Evolutionary conservation across 2,329 filamentous ascomycete species (phyloP).

Genomic region (Exophiala alcalophila): DNA sequence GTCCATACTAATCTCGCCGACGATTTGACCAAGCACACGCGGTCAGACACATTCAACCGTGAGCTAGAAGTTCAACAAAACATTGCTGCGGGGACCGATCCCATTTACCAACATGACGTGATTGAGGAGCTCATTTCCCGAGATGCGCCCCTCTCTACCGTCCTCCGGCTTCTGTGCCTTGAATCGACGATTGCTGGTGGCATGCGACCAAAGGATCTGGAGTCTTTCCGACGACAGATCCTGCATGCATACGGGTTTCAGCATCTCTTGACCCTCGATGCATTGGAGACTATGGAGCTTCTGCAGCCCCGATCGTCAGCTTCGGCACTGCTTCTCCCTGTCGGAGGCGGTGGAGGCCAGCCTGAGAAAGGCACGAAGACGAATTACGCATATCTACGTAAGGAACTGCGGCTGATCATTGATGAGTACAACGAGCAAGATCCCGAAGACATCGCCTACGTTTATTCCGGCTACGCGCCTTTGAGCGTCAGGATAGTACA

Average conservation of each 20-base stretch:
- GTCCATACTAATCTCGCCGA: conserved; percentile 89
- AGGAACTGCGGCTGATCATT: conserved; percentile 81
- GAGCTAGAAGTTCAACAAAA: conserved; percentile 94
- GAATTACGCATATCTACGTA: conserved; percentile 85
- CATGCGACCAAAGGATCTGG: conserved; percentile 82
- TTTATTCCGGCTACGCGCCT: conserved; percentile 95
- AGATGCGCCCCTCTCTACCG: conserved; percentile 73
- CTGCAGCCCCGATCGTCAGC: conserved; percentile 75
- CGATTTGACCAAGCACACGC: conserved; percentile 90
- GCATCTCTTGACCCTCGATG: conserved; percentile 83
- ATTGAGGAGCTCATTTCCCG: conserved; percentile 95
- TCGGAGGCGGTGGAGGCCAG: conserved; percentile 56
- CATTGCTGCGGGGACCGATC: conserved; percentile 83
- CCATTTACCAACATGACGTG: conserved; percentile 80
- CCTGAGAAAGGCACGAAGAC: conserved; percentile 62
- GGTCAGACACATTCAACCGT: conserved; percentile 82
- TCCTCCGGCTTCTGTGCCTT: conserved; percentile 81
- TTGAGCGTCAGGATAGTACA: conserved; percentile 88
- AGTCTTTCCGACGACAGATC: conserved; percentile 82
- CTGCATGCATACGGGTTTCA: conserved; percentile 93
- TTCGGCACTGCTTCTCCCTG: conserved; percentile 76
- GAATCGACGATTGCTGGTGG: conserved; percentile 89
- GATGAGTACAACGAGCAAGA: conserved; percentile 96
- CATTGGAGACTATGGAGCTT: conserved; percentile 84
- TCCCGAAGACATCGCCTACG: conserved; percentile 93